Conservation (phyloP, 202 grass and related monocot genomes). For the Bolboschoenoplectus hybrid region DNA sequence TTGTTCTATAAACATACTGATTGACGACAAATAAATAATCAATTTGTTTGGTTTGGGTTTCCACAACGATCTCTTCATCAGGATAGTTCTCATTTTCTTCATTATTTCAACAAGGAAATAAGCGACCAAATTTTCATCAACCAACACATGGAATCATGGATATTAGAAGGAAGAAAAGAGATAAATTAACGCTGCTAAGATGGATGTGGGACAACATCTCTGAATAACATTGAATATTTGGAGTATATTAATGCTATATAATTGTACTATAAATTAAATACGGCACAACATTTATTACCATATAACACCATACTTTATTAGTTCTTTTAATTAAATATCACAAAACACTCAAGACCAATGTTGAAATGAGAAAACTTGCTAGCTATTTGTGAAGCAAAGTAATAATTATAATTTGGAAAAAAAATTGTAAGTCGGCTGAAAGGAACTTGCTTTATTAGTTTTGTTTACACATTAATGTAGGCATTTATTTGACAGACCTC, state of each 20-base stretch:
- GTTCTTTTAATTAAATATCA: neutral
- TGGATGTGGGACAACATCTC: neutral
- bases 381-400: neutral
- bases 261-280: neutral
- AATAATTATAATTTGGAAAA: neutral
- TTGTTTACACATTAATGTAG: conserved; percentile 23
- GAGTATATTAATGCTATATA: neutral
- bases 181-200: neutral
- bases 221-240: neutral
- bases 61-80: no score
- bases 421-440: neutral
- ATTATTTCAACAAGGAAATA: neutral
- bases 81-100: no score
- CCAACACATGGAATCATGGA: neutral
- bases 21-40: no score
- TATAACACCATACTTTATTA: no score
- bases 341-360: neutral
- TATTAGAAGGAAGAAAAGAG: neutral
- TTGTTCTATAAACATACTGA: neutral
- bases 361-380: neutral
- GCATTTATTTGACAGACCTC: neutral
- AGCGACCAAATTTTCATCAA: neutral
- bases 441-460: conserved; percentile 27
- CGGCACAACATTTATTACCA: neutral
- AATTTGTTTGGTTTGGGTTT: no score